A percentile compares a stretch with the other conserved stretches of the same genome.
phyloP scores from a whole-genome alignment of 2,329 filamentous ascomycete species.

The Trichoderma guizhouense region DNA sequence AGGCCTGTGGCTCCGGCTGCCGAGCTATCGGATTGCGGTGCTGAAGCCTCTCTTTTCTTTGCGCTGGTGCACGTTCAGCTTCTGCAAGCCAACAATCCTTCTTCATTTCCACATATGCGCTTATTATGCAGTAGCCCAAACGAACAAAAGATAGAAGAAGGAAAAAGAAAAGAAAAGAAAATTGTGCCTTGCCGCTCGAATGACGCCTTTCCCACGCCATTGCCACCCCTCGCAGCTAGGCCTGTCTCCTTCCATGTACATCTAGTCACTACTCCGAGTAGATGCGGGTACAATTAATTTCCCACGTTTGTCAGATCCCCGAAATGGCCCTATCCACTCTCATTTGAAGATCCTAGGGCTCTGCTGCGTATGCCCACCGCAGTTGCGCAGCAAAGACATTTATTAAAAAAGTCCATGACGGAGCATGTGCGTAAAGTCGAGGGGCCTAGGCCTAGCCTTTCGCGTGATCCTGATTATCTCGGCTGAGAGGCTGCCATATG shows the following conservation, averaged over 20 bases:
- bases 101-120: neutral
- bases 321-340: neutral
- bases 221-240: neutral
- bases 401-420: neutral
- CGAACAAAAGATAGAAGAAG: neutral
- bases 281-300: constrained; percentile 15
- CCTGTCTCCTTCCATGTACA: neutral
- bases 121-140: neutral
- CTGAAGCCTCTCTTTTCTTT: neutral
- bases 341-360: constrained; percentile 5
- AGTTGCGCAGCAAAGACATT: neutral
- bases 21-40: constrained; percentile 12
- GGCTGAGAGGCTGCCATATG: neutral
- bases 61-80: neutral
- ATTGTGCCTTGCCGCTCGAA: neutral
- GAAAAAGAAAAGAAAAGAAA: neutral
- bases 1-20: constrained; percentile 5
- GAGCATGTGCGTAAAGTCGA: neutral
- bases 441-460: neutral
- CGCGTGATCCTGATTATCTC: neutral
- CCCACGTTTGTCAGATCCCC: constrained; percentile 15
- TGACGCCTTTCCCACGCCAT: neutral
- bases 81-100: neutral
- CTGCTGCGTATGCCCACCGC: neutral
- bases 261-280: neutral